Percentiles rank a stretch among this genome's conserved stretches.
These are phyloP conservation scores for Omphalea diandra DNA, from an alignment of 441 rosid species.

Conservation along the genomic window DNA sequence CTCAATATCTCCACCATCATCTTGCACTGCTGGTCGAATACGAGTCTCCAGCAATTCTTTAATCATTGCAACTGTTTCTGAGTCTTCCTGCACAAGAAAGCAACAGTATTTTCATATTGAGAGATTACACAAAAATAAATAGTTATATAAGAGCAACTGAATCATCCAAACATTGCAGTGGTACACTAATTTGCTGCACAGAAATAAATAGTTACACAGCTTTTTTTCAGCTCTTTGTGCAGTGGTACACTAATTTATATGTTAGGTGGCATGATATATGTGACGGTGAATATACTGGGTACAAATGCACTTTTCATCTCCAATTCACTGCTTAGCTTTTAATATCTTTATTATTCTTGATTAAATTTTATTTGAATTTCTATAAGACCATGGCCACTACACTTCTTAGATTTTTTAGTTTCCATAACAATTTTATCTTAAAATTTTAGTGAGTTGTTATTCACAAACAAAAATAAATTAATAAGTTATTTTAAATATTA, in stretches of 20 bases:
- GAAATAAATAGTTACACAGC: too few relatives aligned
- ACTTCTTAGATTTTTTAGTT: not conserved
- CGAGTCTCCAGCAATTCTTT: conserved; percentile 97
- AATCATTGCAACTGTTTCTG: conserved; percentile 97
- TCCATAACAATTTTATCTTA: not conserved
- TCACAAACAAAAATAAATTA: too few relatives aligned
- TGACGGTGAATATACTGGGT: too few relatives aligned
- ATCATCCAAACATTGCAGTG: conserved; percentile 6
- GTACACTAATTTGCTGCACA: not conserved
- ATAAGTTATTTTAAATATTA: too few relatives aligned
- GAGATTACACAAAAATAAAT: not conserved
- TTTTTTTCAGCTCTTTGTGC: not conserved
- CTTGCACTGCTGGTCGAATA: conserved; percentile 96
- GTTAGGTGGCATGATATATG: not conserved
- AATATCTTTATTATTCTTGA: too few relatives aligned
- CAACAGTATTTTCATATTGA: not conserved
- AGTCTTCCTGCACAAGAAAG: conserved; percentile 65
- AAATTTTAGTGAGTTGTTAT: too few relatives aligned
- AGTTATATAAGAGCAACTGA: not conserved
- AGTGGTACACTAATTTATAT: not conserved
- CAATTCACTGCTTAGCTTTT: too few relatives aligned
- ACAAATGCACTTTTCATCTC: not conserved
- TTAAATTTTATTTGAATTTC: not conserved
- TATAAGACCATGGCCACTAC: not conserved
- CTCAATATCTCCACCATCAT: conserved; percentile 97